A percentile compares a stretch with the other conserved stretches of the same genome.
Evolutionary conservation across 768 basidiomycete species (phyloP).

Genomic region (Serendipita sp.): DNA sequence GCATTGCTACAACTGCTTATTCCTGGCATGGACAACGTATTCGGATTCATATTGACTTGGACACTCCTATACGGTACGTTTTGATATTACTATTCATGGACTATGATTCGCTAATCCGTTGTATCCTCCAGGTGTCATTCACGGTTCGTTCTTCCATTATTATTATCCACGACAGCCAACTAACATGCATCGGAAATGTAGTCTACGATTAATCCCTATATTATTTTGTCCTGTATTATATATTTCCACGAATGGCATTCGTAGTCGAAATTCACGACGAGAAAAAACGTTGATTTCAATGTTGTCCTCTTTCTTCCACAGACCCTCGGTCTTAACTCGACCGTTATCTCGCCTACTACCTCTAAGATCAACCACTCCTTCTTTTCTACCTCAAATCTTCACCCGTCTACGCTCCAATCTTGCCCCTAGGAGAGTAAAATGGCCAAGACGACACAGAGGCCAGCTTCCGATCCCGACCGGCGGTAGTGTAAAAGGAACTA

Average conservation of each 20-base stretch:
- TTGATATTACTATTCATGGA: not conserved
- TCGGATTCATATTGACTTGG: conserved; percentile 80
- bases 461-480: conserved; percentile 71
- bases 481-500: conserved; percentile 86
- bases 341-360: not conserved
- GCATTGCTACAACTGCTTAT: conserved; percentile 55
- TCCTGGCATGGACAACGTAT: conserved; percentile 79
- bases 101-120: not conserved
- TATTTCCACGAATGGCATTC: not conserved
- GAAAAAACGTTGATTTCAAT: conserved; percentile 2
- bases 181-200: not conserved
- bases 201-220: not conserved
- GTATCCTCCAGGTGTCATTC: not conserved
- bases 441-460: conserved; percentile 82
- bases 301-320: conserved; percentile 10
- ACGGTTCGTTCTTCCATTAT: not conserved
- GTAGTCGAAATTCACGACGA: not conserved
- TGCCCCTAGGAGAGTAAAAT: conserved; percentile 69
- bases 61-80: conserved; percentile 77
- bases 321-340: not conserved
- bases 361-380: not conserved
- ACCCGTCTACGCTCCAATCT: conserved; percentile 35
- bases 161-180: not conserved
- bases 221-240: not conserved
- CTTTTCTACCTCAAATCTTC: conserved; percentile 2